Conservation (phyloP, 805 yeast genomes). For the Starmerella geochares region DNA sequence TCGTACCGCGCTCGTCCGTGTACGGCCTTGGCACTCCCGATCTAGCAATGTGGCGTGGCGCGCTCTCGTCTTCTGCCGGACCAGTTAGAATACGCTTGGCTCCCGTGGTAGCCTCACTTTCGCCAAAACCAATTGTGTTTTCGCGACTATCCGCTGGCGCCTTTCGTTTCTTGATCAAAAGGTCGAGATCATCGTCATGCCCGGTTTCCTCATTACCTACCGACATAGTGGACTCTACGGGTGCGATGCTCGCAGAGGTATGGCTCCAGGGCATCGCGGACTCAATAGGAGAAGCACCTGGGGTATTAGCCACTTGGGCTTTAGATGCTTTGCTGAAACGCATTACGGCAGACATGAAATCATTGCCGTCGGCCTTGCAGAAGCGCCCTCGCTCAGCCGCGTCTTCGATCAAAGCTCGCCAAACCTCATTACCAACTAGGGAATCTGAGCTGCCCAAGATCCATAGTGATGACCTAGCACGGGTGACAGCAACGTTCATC, state of each 20-base stretch:
- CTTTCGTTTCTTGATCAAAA: not conserved
- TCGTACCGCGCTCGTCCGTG: not conserved
- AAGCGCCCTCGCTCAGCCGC: slow-evolving; percentile 42
- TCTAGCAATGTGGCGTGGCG: not conserved
- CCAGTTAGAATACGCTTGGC: not conserved
- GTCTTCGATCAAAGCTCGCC: slow-evolving; percentile 61
- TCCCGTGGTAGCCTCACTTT: not conserved
- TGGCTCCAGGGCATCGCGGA: too few relatives aligned
- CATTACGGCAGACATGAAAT: slow-evolving; percentile 6
- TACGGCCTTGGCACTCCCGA: not conserved
- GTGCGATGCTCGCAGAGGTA: not conserved
- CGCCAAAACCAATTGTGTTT: not conserved
- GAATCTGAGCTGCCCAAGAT: slow-evolving; percentile 72
- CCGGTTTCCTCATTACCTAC: too few relatives aligned
- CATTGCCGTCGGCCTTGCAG: not conserved
- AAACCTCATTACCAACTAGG: slow-evolving; percentile 52
- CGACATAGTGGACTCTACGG: too few relatives aligned
- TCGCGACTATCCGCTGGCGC: not conserved
- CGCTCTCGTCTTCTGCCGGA: too few relatives aligned
- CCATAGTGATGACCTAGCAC: slow-evolving; percentile 90
- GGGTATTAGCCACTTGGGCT: too few relatives aligned
- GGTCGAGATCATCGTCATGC: not conserved
- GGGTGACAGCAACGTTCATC: slow-evolving; percentile 93
- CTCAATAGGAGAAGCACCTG: too few relatives aligned
- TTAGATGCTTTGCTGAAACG: not conserved